phyloP scores from a whole-genome alignment of 1,284 basidiomycete species.

The Cryptococcus jaspeensis region DNA sequence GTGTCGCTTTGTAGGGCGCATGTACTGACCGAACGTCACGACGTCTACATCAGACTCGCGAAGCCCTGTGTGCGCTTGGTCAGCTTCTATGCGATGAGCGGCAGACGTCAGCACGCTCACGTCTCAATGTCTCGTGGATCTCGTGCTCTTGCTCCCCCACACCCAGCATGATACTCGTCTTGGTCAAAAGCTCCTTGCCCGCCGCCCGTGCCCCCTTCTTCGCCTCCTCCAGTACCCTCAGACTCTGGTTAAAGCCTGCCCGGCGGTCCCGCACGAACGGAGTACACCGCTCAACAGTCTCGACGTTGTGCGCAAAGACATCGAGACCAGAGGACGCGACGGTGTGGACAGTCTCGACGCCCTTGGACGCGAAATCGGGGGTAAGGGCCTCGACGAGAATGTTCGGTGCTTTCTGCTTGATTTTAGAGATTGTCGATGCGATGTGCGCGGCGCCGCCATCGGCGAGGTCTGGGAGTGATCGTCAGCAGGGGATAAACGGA shows the following conservation, averaged over 20 bases:
- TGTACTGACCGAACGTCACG: slow-evolving; percentile 99
- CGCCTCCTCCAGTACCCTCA: slow-evolving; percentile 79
- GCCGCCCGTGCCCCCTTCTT: slow-evolving; percentile 79
- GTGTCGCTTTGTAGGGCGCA: slow-evolving; percentile 97
- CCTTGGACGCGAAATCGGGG: slow-evolving; percentile 84
- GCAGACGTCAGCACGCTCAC: slow-evolving; percentile 54
- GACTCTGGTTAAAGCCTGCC: slow-evolving; percentile 86
- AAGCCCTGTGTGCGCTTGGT: slow-evolving; percentile 61
- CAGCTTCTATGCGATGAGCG: not conserved
- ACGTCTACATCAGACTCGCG: slow-evolving; percentile 89
- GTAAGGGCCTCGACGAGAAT: slow-evolving; percentile 97
- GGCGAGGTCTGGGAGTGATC: slow-evolving; percentile 65
- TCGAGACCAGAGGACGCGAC: slow-evolving; percentile 92
- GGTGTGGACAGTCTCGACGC: slow-evolving; percentile 66
- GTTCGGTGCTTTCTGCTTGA: slow-evolving; percentile 93
- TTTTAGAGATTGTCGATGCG: slow-evolving; percentile 88
- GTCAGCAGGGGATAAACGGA: not conserved
- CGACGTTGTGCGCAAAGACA: slow-evolving; percentile 97
- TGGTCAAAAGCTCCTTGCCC: slow-evolving; percentile 80
- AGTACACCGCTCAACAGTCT: slow-evolving; percentile 90
- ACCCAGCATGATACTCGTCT: slow-evolving; percentile 98
- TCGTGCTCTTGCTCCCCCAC: slow-evolving; percentile 89
- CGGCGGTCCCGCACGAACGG: slow-evolving; percentile 93
- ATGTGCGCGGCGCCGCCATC: slow-evolving; percentile 95
- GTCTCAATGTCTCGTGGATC: slow-evolving; percentile 76